Conservation (phyloP, 371 early-diverging fungal genomes). For the Phascolomyces articulosus region DNA sequence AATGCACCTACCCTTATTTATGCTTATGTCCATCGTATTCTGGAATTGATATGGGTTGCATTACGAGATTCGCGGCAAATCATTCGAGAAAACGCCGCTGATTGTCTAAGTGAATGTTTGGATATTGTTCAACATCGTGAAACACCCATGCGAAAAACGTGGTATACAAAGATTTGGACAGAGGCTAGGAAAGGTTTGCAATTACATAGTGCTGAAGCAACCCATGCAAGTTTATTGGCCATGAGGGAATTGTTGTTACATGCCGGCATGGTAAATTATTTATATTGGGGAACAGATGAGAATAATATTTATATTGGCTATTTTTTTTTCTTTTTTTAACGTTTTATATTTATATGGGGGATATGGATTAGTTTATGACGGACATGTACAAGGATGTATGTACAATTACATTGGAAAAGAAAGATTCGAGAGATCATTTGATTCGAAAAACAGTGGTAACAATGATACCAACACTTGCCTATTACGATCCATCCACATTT, state of each 20-base stretch:
- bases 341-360: too few relatives aligned
- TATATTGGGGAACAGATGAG: neutral
- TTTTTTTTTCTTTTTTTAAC: too few relatives aligned
- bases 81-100: conserved; percentile 89
- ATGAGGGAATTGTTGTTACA: conserved; percentile 81
- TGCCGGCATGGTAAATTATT: conserved; percentile 74
- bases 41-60: conserved; percentile 89
- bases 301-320: too few relatives aligned
- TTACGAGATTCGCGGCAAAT: conserved; percentile 82
- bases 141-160: conserved; percentile 62
- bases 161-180: conserved; percentile 86
- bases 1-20: conserved; percentile 89
- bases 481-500: conserved; percentile 82
- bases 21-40: conserved; percentile 81
- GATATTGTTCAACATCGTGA: conserved; percentile 85
- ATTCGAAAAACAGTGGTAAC: conserved; percentile 86
- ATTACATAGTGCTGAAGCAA: conserved; percentile 74
- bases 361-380: conserved; percentile 75
- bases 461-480: conserved; percentile 84
- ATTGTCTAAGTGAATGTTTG: conserved; percentile 85
- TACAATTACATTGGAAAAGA: conserved; percentile 77
- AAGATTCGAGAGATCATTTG: conserved; percentile 82
- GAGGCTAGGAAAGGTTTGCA: conserved; percentile 83
- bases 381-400: conserved; percentile 78
- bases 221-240: conserved; percentile 89